Percentiles rank a stretch among this genome's conserved stretches.
phyloP scores from a whole-genome alignment of 192 early-diverging fungal genomes.

The Coemansia sp. region DNA sequence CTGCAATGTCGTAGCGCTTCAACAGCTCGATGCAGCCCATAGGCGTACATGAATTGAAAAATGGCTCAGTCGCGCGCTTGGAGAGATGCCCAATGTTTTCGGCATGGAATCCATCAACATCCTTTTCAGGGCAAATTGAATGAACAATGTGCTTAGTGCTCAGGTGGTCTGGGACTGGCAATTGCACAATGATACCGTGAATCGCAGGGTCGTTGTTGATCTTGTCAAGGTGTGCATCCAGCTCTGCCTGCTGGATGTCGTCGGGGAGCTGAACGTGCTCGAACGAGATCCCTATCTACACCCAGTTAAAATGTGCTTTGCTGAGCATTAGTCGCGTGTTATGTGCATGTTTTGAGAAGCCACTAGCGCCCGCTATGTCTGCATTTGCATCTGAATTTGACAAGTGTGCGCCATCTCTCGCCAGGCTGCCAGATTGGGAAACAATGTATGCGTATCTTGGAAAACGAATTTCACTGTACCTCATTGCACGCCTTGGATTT shows the following conservation, averaged over 20 bases:
- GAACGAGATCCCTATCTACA: slow-evolving; percentile 76
- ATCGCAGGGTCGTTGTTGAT: slow-evolving; percentile 78
- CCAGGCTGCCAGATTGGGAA: not conserved
- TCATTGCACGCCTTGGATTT: slow-evolving; percentile 89
- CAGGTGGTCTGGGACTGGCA: slow-evolving; percentile 87
- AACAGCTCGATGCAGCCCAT: slow-evolving; percentile 90
- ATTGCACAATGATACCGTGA: slow-evolving; percentile 96
- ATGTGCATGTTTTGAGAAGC: not conserved
- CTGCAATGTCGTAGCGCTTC: slow-evolving; percentile 61
- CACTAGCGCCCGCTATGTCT: too few relatives aligned
- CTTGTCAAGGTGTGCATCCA: slow-evolving; percentile 64
- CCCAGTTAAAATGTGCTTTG: not conserved
- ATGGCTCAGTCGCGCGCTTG: slow-evolving; percentile 73
- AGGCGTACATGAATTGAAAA: slow-evolving; percentile 96
- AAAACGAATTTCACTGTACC: slow-evolving; percentile 13
- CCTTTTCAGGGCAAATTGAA: slow-evolving; percentile 81
- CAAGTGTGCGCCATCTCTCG: not conserved
- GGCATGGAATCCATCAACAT: slow-evolving; percentile 99
- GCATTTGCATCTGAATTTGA: too few relatives aligned
- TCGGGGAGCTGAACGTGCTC: slow-evolving; percentile 66
- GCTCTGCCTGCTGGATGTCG: slow-evolving; percentile 65
- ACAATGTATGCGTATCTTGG: too few relatives aligned
- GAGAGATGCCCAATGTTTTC: slow-evolving; percentile 89
- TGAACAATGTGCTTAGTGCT: slow-evolving; percentile 82
- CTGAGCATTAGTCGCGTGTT: not conserved